Evolutionary conservation across 2,329 filamentous ascomycete species (phyloP), one percentile per base, ranked within the genome.

Genomic region (Penicillium concentricum): DNA sequence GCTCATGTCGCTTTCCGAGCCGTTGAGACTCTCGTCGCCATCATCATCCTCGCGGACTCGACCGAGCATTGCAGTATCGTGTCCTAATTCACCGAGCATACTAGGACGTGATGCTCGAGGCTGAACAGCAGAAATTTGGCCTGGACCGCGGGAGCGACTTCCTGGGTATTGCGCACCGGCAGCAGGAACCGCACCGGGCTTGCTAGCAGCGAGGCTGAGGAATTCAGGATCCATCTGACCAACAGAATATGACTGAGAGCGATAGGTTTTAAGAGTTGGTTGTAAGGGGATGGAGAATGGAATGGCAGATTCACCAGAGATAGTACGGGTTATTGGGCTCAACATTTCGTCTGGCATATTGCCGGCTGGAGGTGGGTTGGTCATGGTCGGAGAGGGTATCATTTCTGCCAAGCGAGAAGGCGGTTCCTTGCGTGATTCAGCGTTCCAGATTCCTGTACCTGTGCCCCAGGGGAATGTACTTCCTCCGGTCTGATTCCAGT

Each of bases 241-340:
- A 46, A 96, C 93, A 0, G 93, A 97, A 74, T 97, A 97, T 5
- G 94, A 97, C 74, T 97, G 91, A 6, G 94, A 99, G 42, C 94
- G 87, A 67, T 96, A 94, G 1, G 91, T 92, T 74, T 97, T 97
- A 2, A 90, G 90, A 0, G 91, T 94, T 0, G 93, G 92, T 61
- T 96, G 90, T 20, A 96, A 81, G 4, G 92, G 92, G 63, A 96
- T 95, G 7, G 90, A 84, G 68, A 96, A 96, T 1, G 91, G 90
- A 52, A 96, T 89, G 7, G 78, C 70, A 9, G 79, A 75, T 61
- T 93, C 82, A 32, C 75, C 77, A 57, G 77, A 67, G 57, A 76
- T 70, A 51, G 77, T 72, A 57, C 74, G 72, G 56, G 76, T 70
- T 13, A 77, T 75, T 42, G 71, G 78, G 62, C 86, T 64, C 81